Conservation (phyloP, 1,284 basidiomycete genomes). For the Cryptococcus sp. region DNA sequence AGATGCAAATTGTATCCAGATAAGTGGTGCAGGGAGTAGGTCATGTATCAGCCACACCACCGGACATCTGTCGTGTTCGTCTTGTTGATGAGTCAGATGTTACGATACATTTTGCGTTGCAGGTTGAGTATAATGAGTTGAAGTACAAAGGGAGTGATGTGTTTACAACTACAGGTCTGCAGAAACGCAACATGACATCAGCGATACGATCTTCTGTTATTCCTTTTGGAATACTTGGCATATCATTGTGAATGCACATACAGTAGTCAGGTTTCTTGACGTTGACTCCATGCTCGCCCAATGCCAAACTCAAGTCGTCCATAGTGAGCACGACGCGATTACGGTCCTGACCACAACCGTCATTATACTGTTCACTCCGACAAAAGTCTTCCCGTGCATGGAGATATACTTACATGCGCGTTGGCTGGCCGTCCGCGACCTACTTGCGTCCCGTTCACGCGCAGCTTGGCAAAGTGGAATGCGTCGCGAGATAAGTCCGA, state of each 20-base stretch:
- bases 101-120: too few relatives aligned
- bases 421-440: slow-evolving; percentile 50
- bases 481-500: slow-evolving; percentile 96
- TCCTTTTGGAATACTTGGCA: too few relatives aligned
- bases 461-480: slow-evolving; percentile 94
- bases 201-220: too few relatives aligned
- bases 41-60: too few relatives aligned
- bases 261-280: slow-evolving; percentile 82
- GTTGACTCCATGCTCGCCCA: slow-evolving; percentile 93
- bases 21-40: too few relatives aligned
- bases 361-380: background rate
- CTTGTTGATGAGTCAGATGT: too few relatives aligned
- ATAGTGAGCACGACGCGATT: slow-evolving; percentile 95
- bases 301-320: slow-evolving; percentile 91
- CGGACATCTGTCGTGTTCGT: too few relatives aligned
- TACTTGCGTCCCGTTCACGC: slow-evolving; percentile 59
- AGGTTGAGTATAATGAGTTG: too few relatives aligned
- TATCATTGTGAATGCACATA: slow-evolving; percentile 21
- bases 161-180: too few relatives aligned
- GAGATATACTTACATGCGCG: slow-evolving; percentile 18
- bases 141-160: too few relatives aligned
- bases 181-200: too few relatives aligned
- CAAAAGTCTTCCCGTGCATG: background rate
- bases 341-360: slow-evolving; percentile 64
- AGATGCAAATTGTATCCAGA: too few relatives aligned